These are phyloP conservation scores for Tetragonia tetragonoides DNA, from an alignment of 148 eudicot genomes.

Conservation along the genomic window DNA sequence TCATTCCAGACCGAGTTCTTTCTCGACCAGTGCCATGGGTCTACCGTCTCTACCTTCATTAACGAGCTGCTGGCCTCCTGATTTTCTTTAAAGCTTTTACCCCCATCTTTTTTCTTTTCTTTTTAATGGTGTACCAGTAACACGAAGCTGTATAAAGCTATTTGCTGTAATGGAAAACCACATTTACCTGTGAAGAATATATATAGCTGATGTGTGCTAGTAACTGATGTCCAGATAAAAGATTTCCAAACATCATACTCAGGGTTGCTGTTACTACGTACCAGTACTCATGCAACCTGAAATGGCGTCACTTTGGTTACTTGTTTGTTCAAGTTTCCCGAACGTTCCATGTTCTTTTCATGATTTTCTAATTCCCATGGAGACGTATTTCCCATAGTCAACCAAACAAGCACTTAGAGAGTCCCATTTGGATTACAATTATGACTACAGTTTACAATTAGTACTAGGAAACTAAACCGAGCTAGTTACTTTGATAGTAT, in stretches of 20 bases:
- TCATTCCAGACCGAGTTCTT: slow-evolving; percentile 1
- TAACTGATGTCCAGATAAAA: slow-evolving; percentile 18
- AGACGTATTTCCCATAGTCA: too few species aligned
- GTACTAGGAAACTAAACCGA: too few species aligned
- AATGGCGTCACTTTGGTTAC: too few species aligned
- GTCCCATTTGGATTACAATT: too few species aligned
- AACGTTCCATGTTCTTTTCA: too few species aligned
- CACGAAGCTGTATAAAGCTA: slow-evolving; percentile 36
- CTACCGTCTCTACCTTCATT: not conserved
- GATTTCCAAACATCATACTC: slow-evolving; percentile 56
- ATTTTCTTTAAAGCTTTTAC: slow-evolving; percentile 28
- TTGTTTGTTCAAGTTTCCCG: too few species aligned
- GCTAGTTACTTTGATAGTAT: too few species aligned
- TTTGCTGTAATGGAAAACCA: slow-evolving; percentile 43
- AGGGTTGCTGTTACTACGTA: slow-evolving; percentile 43
- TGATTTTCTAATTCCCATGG: too few species aligned
- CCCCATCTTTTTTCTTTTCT: not conserved
- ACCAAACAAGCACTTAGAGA: too few species aligned
- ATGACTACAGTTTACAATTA: too few species aligned
- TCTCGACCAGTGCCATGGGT: slow-evolving; percentile 13
- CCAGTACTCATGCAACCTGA: slow-evolving; percentile 57
- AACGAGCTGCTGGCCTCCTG: slow-evolving; percentile 28
- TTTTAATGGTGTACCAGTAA: slow-evolving; percentile 30
- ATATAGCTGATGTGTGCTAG: slow-evolving; percentile 22
- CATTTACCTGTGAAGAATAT: slow-evolving; percentile 40